A percentile compares a stretch with the other conserved stretches of the same genome.
Conservation (phyloP, 768 basidiomycete species). For the Rickenella mellea region DNA sequence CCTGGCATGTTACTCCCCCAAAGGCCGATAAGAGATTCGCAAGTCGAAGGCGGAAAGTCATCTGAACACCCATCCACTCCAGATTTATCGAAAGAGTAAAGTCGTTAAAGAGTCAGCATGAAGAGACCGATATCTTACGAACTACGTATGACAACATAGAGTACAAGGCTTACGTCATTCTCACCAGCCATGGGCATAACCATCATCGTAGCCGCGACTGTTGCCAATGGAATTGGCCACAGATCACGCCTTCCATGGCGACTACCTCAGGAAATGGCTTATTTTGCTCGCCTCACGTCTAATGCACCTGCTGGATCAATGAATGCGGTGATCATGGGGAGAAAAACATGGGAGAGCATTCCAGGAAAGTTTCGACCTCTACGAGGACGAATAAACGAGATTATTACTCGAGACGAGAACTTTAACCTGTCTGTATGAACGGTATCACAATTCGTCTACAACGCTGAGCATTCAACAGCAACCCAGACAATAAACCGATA, state of each 20-base stretch:
- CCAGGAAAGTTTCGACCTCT: slow-evolving; percentile 79
- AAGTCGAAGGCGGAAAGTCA: background rate
- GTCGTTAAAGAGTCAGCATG: background rate
- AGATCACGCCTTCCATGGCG: slow-evolving; percentile 78
- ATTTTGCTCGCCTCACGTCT: slow-evolving; percentile 78
- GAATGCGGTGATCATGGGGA: slow-evolving; percentile 90
- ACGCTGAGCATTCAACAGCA: too few relatives aligned
- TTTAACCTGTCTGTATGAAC: slow-evolving; percentile 66
- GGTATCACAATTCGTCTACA: too few relatives aligned
- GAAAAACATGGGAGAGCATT: slow-evolving; percentile 97
- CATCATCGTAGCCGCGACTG: slow-evolving; percentile 89
- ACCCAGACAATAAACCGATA: too few relatives aligned
- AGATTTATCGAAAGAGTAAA: background rate
- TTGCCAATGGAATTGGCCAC: slow-evolving; percentile 78
- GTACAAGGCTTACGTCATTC: slow-evolving; percentile 39
- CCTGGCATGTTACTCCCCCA: slow-evolving; percentile 12
- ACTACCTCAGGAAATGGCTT: slow-evolving; percentile 80
- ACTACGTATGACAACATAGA: background rate
- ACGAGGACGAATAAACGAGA: slow-evolving; percentile 62
- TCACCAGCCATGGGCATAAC: too few relatives aligned
- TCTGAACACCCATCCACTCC: background rate
- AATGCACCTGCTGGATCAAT: slow-evolving; percentile 38
- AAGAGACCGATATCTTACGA: background rate
- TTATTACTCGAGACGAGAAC: slow-evolving; percentile 53
- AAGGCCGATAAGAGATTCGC: background rate